Percentiles rank a stretch among this genome's conserved stretches.
phyloP scores from a whole-genome alignment of 2,329 filamentous ascomycete species.

The Fonsecaea multimorphosa region DNA sequence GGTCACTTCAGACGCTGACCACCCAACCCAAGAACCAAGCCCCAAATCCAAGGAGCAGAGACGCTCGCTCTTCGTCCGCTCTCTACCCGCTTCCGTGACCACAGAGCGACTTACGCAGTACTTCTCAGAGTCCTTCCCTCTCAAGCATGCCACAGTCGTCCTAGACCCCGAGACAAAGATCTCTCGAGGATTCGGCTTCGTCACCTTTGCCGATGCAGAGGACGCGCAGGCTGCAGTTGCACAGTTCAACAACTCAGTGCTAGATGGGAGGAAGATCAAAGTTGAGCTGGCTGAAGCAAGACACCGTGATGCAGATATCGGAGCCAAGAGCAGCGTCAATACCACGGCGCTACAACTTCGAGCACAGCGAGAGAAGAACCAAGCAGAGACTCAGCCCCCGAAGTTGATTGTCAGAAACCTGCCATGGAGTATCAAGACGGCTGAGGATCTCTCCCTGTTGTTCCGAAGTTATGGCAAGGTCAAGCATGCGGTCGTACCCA shows the following conservation, averaged over 20 bases:
- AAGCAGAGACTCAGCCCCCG: slow-evolving; percentile 66
- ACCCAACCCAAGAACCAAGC: slow-evolving; percentile 36
- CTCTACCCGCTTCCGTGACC: slow-evolving; percentile 77
- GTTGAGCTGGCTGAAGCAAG: slow-evolving; percentile 88
- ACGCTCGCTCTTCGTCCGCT: slow-evolving; percentile 87
- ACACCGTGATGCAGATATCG: slow-evolving; percentile 67
- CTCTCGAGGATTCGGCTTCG: slow-evolving; percentile 93
- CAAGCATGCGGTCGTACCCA: slow-evolving; percentile 81
- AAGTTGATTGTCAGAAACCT: slow-evolving; percentile 91
- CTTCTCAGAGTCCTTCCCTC: slow-evolving; percentile 91
- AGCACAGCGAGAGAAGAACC: slow-evolving; percentile 61
- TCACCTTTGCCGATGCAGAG: slow-evolving; percentile 92
- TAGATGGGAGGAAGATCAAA: slow-evolving; percentile 80
- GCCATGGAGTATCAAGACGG: slow-evolving; percentile 91
- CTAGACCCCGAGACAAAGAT: slow-evolving; percentile 82
- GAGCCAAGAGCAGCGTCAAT: slow-evolving; percentile 45
- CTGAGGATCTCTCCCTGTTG: slow-evolving; percentile 76
- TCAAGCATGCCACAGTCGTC: slow-evolving; percentile 96
- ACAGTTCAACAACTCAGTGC: slow-evolving; percentile 77
- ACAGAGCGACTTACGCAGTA: slow-evolving; percentile 82
- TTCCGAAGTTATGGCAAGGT: slow-evolving; percentile 92
- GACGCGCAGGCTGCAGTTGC: slow-evolving; percentile 82
- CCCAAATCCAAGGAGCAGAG: slow-evolving; percentile 45
- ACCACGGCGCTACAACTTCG: slow-evolving; percentile 48
- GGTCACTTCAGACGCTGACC: slow-evolving; percentile 45